These are phyloP conservation scores for Hygrocybe coccinea DNA, from an alignment of 768 basidiomycete species.

Conservation along the genomic window DNA sequence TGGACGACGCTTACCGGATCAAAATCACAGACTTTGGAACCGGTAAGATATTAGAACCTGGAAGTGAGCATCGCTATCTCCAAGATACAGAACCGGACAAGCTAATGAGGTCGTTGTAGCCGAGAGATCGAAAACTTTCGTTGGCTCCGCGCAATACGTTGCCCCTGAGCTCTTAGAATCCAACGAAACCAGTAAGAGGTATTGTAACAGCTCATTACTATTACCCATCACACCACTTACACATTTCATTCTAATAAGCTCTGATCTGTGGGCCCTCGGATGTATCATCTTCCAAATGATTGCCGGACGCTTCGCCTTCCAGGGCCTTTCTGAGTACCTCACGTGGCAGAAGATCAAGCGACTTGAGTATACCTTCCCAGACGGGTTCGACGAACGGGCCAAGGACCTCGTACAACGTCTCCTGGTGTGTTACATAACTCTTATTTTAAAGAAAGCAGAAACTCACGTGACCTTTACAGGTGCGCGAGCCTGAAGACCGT, in stretches of 20 bases:
- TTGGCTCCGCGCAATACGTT: slow-evolving; percentile 88
- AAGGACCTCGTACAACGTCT: slow-evolving; percentile 74
- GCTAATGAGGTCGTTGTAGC: slow-evolving; percentile 28
- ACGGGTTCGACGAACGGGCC: slow-evolving; percentile 77
- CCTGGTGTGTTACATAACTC: slow-evolving; percentile 47
- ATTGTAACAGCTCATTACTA: slow-evolving; percentile 10
- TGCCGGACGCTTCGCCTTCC: slow-evolving; percentile 86
- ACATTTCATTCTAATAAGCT: slow-evolving; percentile 47
- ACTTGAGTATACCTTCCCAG: slow-evolving; percentile 81
- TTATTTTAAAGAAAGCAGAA: too few relatives aligned
- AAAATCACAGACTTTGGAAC: slow-evolving; percentile 98
- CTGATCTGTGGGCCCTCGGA: slow-evolving; percentile 94
- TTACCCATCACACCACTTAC: slow-evolving; percentile 12
- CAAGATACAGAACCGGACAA: slow-evolving; percentile 3
- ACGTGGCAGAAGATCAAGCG: slow-evolving; percentile 93
- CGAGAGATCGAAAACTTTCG: slow-evolving; percentile 62
- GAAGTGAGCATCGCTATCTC: slow-evolving; percentile 38
- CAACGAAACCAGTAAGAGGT: slow-evolving; percentile 76
- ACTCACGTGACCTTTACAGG: slow-evolving; percentile 17
- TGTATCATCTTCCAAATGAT: slow-evolving; percentile 94
- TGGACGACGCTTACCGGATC: slow-evolving; percentile 82
- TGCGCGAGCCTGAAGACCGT: slow-evolving; percentile 33
- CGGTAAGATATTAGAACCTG: slow-evolving; percentile 64
- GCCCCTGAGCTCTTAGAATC: slow-evolving; percentile 78
- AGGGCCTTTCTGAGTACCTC: slow-evolving; percentile 85